Evolutionary conservation across 257 asterid species (phyloP), one percentile per base, ranked within the genome.

Genomic region (Solanum habrochaites): DNA sequence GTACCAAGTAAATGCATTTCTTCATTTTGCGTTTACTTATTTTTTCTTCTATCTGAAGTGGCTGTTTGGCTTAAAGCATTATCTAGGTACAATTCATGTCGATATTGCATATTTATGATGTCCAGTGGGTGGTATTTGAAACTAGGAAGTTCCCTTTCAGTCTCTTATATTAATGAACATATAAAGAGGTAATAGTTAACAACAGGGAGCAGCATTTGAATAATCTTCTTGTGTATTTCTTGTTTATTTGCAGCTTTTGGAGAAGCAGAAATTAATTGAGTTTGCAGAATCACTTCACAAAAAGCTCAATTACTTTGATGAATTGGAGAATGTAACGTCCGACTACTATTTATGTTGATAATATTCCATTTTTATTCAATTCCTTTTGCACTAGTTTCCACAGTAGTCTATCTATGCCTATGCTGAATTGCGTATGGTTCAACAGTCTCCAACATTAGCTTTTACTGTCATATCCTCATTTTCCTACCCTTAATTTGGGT

Each of bases 281-380:
- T 97, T 96, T 91, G 98, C 99, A 83, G 99, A 97, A 90, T 97
- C 99, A 86, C 98, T 97, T 87, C 99, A 96, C 80, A 93, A 90
- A 88, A 97, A 97, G 93, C 99, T 97, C 91, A 96, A 92, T 90
- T 97, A 97, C 94, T 97, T 97, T 18, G 99, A 97, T 92, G 99
- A 97, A 92, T 91, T 97, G 92, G 99, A 97, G 94, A 97, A 97
- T 92, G 99, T 97, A 97, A 94, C 98, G 87, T 91, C 92, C 92
- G 85, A 86, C 86, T 89, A 88, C 62, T 86, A 84, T 90, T 92
- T 77, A 43, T 56, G 43, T 88, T 66, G 85, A 85, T 77, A 85
- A 85, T 74, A 88, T 90, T 86, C 31, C 83, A 60, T 47, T 27
- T 37, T 31, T 85, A 39, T 52, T 21, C 72, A 60, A 6, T 85